Percentiles rank a stretch among this genome's conserved stretches.
Conservation (phyloP, 1,284 basidiomycete species). For the Pseudozyma thailandica region DNA sequence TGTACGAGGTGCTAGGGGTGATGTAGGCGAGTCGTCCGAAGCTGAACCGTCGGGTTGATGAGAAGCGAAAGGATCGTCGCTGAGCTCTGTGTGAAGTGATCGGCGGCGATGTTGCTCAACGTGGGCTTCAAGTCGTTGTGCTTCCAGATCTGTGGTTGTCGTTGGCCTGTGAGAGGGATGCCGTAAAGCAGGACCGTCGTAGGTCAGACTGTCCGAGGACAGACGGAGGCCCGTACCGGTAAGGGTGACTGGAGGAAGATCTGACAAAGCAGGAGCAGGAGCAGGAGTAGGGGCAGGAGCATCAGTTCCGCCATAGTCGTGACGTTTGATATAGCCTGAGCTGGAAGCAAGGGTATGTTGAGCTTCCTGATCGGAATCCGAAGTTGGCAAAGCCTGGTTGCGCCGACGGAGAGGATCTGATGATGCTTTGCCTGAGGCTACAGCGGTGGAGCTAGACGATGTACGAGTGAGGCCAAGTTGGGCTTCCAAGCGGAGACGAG, state of each 20-base stretch:
- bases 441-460: slow-evolving; percentile 24
- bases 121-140: neutral
- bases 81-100: neutral
- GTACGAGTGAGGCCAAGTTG: slow-evolving; percentile 15
- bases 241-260: slow-evolving; percentile 35
- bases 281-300: neutral
- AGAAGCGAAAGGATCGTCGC: neutral
- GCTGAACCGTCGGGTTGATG: neutral
- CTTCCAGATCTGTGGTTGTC: slow-evolving; percentile 17
- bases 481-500: slow-evolving; percentile 19
- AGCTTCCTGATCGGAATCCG: slow-evolving; percentile 3
- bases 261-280: slow-evolving; percentile 8
- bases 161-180: neutral
- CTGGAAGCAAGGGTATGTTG: slow-evolving; percentile 19
- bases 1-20: neutral
- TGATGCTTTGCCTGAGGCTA: no score
- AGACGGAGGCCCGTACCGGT: slow-evolving; percentile 39
- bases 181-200: neutral
- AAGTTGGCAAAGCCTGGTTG: neutral
- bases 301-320: slow-evolving; percentile 33
- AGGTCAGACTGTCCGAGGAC: slow-evolving; percentile 18
- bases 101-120: neutral
- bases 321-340: slow-evolving; percentile 22
- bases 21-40: neutral
- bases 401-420: slow-evolving; percentile 16